These are phyloP conservation scores for Phaeoacremonium minimum DNA, from an alignment of 2,329 filamentous ascomycete species.

Conservation along the genomic window DNA sequence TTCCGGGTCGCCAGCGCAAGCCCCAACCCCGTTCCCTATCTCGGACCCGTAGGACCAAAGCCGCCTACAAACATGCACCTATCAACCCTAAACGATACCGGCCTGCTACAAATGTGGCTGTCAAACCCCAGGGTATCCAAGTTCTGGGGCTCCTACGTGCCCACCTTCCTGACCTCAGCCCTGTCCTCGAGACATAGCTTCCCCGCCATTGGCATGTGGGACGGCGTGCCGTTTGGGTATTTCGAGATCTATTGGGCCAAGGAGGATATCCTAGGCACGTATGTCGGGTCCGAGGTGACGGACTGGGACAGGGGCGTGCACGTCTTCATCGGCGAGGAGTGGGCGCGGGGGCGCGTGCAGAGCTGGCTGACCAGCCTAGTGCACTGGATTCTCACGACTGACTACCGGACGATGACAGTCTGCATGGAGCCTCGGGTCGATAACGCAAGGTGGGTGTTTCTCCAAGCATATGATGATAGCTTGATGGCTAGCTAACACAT, in stretches of 20 bases:
- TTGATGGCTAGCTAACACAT: neutral
- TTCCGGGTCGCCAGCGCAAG: slow-evolving; percentile 80
- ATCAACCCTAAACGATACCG: slow-evolving; percentile 42
- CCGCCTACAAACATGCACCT: slow-evolving; percentile 35
- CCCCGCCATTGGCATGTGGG: slow-evolving; percentile 89
- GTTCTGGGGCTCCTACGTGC: slow-evolving; percentile 73
- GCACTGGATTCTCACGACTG: slow-evolving; percentile 78
- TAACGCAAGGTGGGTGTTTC: slow-evolving; percentile 68
- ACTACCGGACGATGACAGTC: slow-evolving; percentile 76
- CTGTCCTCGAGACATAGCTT: slow-evolving; percentile 73
- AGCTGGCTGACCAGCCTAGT: slow-evolving; percentile 81
- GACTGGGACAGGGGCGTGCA: slow-evolving; percentile 90
- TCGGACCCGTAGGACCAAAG: slow-evolving; percentile 49
- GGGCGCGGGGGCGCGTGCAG: slow-evolving; percentile 77
- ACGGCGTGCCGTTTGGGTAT: slow-evolving; percentile 91
- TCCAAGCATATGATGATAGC: neutral
- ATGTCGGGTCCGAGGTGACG: slow-evolving; percentile 60
- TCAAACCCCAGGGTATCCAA: slow-evolving; percentile 74
- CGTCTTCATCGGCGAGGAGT: slow-evolving; percentile 85
- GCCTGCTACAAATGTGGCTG: slow-evolving; percentile 81
- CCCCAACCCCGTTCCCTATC: slow-evolving; percentile 56
- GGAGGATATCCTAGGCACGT: slow-evolving; percentile 73
- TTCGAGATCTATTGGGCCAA: slow-evolving; percentile 99
- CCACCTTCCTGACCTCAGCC: slow-evolving; percentile 62
- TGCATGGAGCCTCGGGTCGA: slow-evolving; percentile 88